Conservation (phyloP, 2,329 filamentous ascomycete species). For the Thelonectria rubi region DNA sequence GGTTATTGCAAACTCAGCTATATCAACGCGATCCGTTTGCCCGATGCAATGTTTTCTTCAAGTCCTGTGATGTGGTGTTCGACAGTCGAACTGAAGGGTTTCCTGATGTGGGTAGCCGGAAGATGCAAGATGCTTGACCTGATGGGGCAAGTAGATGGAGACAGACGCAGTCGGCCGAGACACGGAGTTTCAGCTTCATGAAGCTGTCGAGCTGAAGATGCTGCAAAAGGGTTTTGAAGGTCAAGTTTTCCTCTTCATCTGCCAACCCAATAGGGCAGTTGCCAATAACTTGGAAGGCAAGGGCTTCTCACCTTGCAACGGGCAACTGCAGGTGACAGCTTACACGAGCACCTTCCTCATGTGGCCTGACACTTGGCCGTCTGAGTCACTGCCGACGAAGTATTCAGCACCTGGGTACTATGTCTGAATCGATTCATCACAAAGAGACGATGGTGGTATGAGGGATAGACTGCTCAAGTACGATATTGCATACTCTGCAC, state of each 20-base stretch:
- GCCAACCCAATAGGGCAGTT: not conserved
- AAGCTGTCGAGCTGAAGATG: too few relatives aligned
- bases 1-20: not conserved
- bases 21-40: not conserved
- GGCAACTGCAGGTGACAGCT: not conserved
- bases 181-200: not conserved
- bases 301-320: too few relatives aligned
- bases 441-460: too few relatives aligned
- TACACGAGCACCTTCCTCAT: not conserved
- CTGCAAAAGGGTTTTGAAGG: too few relatives aligned
- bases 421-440: not conserved
- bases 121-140: slow-evolving; percentile 1
- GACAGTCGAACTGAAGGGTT: not conserved
- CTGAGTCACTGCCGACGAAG: not conserved
- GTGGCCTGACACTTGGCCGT: not conserved
- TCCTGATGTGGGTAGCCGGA: slow-evolving; percentile 20
- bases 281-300: not conserved
- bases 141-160: slow-evolving; percentile 11
- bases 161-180: not conserved
- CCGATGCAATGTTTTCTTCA: not conserved
- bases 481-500: too few relatives aligned
- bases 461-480: too few relatives aligned
- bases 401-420: not conserved
- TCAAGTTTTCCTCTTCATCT: too few relatives aligned
- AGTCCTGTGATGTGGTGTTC: not conserved